Evolutionary conservation across 306 rosid species (phyloP).

Genomic region (Morella rubra): DNA sequence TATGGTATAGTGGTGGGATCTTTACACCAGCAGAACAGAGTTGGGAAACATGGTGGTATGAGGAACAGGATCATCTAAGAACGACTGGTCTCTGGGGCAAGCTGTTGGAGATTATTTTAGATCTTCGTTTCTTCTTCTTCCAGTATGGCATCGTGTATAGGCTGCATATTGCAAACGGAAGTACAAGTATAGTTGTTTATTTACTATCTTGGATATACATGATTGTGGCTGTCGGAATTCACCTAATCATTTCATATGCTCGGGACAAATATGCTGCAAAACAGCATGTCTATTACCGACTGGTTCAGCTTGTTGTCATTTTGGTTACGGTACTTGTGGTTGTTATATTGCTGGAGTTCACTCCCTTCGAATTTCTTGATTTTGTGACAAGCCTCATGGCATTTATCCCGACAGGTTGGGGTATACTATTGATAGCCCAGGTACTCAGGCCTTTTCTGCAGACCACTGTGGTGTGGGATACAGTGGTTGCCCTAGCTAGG

Average conservation of each 20-base stretch:
- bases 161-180: conserved; percentile 40
- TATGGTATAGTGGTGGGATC: conserved; percentile 75
- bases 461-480: conserved; percentile 79
- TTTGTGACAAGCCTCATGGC: conserved; percentile 71
- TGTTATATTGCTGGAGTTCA: conserved; percentile 58
- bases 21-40: conserved; percentile 68
- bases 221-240: conserved; percentile 69
- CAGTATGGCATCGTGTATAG: conserved; percentile 90
- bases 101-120: conserved; percentile 83
- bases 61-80: conserved; percentile 88
- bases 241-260: conserved; percentile 61
- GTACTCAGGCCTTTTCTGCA: conserved; percentile 86
- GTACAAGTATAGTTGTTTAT: conserved; percentile 69
- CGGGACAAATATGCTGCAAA: conserved; percentile 71
- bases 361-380: conserved; percentile 50
- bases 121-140: conserved; percentile 97
- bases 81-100: conserved; percentile 98
- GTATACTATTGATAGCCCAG: conserved; percentile 82
- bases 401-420: conserved; percentile 94
- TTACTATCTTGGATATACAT: conserved; percentile 81
- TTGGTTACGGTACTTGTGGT: conserved; percentile 51
- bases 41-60: conserved; percentile 98
- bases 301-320: conserved; percentile 79
- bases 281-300: conserved; percentile 73
- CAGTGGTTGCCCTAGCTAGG: conserved; percentile 83